A percentile compares a stretch with the other conserved stretches of the same genome.
phyloP scores from a whole-genome alignment of 2,329 filamentous ascomycete species.

The Aurifilum marmelostoma region DNA sequence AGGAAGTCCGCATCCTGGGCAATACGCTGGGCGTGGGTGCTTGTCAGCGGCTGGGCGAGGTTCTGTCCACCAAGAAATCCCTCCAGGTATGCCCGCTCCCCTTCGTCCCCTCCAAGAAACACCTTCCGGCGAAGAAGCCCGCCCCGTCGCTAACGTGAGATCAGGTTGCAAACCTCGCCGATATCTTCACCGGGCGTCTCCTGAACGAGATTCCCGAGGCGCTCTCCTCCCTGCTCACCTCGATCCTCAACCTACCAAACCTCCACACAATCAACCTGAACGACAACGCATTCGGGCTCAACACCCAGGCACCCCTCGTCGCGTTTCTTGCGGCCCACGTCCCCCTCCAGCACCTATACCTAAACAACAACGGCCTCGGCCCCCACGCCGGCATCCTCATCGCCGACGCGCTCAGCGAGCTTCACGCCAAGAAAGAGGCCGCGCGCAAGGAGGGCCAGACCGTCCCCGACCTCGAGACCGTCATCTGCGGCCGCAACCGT shows the following conservation, averaged over 20 bases:
- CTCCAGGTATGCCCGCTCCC: conserved; percentile 62
- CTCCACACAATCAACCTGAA: conserved; percentile 93
- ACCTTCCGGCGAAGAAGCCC: conserved; percentile 4
- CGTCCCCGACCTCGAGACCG: conserved; percentile 87
- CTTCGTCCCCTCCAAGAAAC: conserved; percentile 6
- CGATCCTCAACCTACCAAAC: conserved; percentile 82
- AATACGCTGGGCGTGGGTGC: conserved; percentile 93
- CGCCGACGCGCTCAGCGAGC: conserved; percentile 80
- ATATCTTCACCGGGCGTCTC: conserved; percentile 95
- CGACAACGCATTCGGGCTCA: conserved; percentile 97
- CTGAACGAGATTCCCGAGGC: conserved; percentile 93
- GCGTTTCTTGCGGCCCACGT: conserved; percentile 88
- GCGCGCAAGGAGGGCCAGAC: conserved; percentile 72
- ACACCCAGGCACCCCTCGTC: conserved; percentile 89
- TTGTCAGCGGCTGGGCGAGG: conserved; percentile 80
- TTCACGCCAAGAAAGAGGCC: conserved; percentile 82
- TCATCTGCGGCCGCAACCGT: conserved; percentile 94
- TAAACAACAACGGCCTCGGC: conserved; percentile 98
- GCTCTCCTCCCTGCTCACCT: conserved; percentile 80
- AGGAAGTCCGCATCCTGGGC: conserved; percentile 83
- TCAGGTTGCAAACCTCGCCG: conserved; percentile 83
- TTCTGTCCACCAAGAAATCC: conserved; percentile 81
- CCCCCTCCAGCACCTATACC: conserved; percentile 88
- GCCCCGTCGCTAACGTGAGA: background rate
- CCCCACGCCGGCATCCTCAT: conserved; percentile 88